These are phyloP conservation scores for Hanseniaspora meyeri DNA, from an alignment of 805 yeast species.

Conservation along the genomic window DNA sequence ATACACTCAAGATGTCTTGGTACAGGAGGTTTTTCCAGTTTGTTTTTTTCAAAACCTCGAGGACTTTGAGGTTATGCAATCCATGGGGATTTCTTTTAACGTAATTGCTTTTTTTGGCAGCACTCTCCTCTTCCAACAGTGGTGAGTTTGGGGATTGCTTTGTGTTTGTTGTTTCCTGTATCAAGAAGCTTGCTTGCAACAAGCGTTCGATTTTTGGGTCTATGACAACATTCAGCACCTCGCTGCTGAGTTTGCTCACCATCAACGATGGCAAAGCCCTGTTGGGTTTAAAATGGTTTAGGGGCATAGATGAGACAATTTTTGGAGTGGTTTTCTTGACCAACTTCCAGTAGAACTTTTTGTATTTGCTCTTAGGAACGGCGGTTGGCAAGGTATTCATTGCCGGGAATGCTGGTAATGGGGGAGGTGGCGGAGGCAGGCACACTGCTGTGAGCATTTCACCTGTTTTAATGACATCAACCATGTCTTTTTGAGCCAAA, in stretches of 20 bases:
- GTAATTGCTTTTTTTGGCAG: neutral
- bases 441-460: neutral
- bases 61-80: neutral
- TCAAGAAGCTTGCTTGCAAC: neutral
- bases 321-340: neutral
- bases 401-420: neutral
- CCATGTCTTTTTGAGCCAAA: too few species aligned
- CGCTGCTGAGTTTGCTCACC: neutral
- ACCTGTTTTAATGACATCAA: too few species aligned
- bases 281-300: neutral
- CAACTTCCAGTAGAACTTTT: constrained; percentile 4
- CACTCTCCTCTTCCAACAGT: too few species aligned
- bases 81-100: neutral
- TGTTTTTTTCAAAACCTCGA: neutral
- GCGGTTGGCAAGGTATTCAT: too few species aligned
- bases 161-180: neutral
- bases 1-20: neutral
- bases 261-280: neutral
- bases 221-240: neutral
- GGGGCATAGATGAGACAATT: neutral
- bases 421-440: neutral
- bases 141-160: too few species aligned
- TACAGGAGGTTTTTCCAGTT: neutral
- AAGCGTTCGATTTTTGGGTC: neutral
- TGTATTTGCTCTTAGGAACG: neutral